Base-by-base conservation (phyloP, 805 yeast species). In the Pichia exigua region DNA sequence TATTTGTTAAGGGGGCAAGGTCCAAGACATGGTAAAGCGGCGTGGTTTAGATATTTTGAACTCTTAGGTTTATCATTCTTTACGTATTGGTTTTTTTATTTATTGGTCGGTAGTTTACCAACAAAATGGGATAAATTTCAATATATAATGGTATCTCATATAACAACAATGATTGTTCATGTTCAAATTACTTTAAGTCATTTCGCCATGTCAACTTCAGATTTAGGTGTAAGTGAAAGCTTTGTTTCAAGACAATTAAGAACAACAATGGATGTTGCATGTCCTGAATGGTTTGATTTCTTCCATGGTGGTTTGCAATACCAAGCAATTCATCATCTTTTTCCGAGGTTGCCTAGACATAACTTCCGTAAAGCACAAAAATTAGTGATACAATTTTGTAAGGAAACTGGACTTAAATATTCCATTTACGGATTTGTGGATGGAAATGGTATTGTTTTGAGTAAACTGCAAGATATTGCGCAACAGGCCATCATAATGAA, bases 241-340 rank as follows among this genome's bases (percentile, higher is more conserved):
- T 89, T 89, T 62, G 79, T 83, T 0, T 82, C 85, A 54, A 76
- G 94, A 57, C 96, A 89, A 68, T 63, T 89, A 3, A 75, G 97
- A 59, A 90, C 97, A 1, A 89, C 96, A 3, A 90, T 89, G 96
- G 97, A 89, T 64, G 96, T 89, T 35, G 92, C 85, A 60, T 89
- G 97, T 70, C 96, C 97, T 2, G 83, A 79, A 55, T 89, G 96
- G 96, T 74, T 89, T 46, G 97, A 89, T 65, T 90, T 81, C 60
- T 74, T 89, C 62, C 97, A 89, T 62, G 97, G 97, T 10, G 97
- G 97, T 0, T 75, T 89, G 50, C 97, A 89, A 66, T 89, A 87
- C 71, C 97, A 89, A 65, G 94, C 91, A 0, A 80, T 89, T 48
- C 97, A 89, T 65, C 97, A 89, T 64, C 72, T 90, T 59, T 89